Conservation (phyloP, 148 eudicot genomes). For the Camellia japonica region DNA sequence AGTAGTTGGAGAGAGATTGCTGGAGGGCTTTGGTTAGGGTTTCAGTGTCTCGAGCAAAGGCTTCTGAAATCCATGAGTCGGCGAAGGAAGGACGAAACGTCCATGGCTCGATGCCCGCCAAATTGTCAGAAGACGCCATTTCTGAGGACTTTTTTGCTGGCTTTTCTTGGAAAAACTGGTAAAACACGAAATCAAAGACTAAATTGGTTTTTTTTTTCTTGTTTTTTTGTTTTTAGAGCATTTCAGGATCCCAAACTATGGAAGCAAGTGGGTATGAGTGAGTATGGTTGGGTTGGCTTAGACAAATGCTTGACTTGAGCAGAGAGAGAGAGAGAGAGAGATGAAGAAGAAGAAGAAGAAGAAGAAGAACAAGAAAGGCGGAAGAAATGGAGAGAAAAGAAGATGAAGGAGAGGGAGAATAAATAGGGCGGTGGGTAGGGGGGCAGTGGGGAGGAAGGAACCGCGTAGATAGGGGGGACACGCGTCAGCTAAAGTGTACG, state of each 20-base stretch:
- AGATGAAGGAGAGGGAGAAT: not conserved
- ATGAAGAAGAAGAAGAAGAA: not conserved
- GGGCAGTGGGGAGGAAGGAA: conserved; percentile 18
- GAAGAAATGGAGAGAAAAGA: not conserved
- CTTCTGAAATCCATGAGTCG: conserved; percentile 61
- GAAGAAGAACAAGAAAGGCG: not conserved
- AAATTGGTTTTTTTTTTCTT: not conserved
- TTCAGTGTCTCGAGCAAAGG: conserved; percentile 50
- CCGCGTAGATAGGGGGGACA: conserved; percentile 46
- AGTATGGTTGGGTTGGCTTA: not conserved
- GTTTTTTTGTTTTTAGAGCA: not conserved
- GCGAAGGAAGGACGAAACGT: conserved; percentile 35
- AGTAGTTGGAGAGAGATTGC: conserved; percentile 19
- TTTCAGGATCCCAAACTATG: too few relatives aligned
- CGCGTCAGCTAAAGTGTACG: conserved; percentile 38
- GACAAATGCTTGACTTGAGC: not conserved
- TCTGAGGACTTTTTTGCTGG: not conserved
- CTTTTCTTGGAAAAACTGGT: not conserved
- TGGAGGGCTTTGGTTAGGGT: conserved; percentile 45
- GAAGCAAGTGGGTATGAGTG: not conserved
- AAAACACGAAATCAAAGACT: not conserved
- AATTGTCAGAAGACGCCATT: conserved; percentile 54
- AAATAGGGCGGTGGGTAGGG: conserved; percentile 58
- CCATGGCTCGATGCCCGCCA: conserved; percentile 54
- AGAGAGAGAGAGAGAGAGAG: not conserved